Evolutionary conservation across 2,329 filamentous ascomycete genomes (phyloP), one percentile per base, ranked within the genome.

Genomic region (Fusarium metavorans): DNA sequence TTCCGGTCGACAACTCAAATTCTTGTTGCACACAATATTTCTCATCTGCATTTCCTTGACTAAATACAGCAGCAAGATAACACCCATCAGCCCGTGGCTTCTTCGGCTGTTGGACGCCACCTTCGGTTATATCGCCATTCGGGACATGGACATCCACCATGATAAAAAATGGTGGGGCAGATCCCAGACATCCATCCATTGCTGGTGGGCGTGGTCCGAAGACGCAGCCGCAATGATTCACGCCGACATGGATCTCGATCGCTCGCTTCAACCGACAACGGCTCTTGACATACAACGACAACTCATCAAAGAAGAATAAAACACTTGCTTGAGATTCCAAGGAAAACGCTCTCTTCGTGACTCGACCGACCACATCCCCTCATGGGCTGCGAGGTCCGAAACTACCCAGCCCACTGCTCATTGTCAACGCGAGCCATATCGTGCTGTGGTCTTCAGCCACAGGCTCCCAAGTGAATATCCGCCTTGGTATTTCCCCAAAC

Each of bases 401-500:
- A 62, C 43, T 62, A 56, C 50, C 35, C 62, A 54, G 43, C 34
- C 59, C 35, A 61, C 39, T 32, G 39, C 52, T 50, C 45, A 50
- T 65, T 43, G 39, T 64, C 50, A 20, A 64, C 37, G 61, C 68
- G 67, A 68, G 71, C 59, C 63, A 59, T 76, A 58, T 65, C 69
- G 77, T 75, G 70, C 65, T 56, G 23, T 73, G 58, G 48, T 60
- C 30, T 68, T 50, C 37, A 52, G 34, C 43, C 65, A 57, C 35
- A 39, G 50, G 45, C 72, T 66, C 45, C 65, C 72, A 64, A 74
- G 67, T n/a, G n/a, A 75, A 61, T 70, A 76, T 75, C 73, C 68
- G 64, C 75, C 77, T 74, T 80, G 77, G 78, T 81, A 80, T 81
- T 79, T 71, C 73, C 76, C 70, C 73, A 72, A 81, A 80, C 79